Evolutionary conservation across 2,329 filamentous ascomycete genomes (phyloP).

Genomic region (Pseudopithomyces maydicus): DNA sequence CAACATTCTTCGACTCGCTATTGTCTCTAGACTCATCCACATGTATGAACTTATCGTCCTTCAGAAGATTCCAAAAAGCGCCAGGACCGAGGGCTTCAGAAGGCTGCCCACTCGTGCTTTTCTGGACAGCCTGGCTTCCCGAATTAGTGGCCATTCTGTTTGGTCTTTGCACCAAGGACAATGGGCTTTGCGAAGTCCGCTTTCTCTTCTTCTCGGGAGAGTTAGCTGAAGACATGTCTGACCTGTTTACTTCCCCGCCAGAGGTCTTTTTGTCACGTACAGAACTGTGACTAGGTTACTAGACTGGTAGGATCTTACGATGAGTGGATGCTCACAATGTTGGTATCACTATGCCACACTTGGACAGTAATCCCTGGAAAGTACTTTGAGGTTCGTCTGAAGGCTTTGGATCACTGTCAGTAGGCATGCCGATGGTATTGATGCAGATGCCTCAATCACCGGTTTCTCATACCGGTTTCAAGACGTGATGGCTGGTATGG

Average conservation of each 20-base stretch:
- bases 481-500: constrained; percentile 9
- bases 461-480: constrained; percentile 26
- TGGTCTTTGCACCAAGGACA: neutral
- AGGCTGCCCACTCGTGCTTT: neutral
- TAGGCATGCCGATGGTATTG: constrained; percentile 35
- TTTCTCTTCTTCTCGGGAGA: constrained; percentile 40
- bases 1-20: neutral
- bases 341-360: constrained; percentile 25
- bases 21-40: neutral
- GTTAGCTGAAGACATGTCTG: constrained; percentile 36
- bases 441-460: constrained; percentile 23
- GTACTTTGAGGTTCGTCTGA: constrained; percentile 32
- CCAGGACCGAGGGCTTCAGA: neutral
- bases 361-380: constrained; percentile 29
- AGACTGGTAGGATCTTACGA: neutral
- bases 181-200: constrained; percentile 28
- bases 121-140: neutral
- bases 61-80: too few relatives aligned
- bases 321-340: constrained; percentile 30
- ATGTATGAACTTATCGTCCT: neutral
- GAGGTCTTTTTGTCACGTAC: constrained; percentile 37
- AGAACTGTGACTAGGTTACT: constrained; percentile 23
- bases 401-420: constrained; percentile 31
- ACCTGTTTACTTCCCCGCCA: constrained; percentile 26
- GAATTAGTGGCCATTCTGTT: neutral